A percentile compares a stretch with the other conserved stretches of the same genome.
These are phyloP conservation scores for Digitaria exilis DNA, from an alignment of 202 grass and related monocot genomes.

Conservation along the genomic window DNA sequence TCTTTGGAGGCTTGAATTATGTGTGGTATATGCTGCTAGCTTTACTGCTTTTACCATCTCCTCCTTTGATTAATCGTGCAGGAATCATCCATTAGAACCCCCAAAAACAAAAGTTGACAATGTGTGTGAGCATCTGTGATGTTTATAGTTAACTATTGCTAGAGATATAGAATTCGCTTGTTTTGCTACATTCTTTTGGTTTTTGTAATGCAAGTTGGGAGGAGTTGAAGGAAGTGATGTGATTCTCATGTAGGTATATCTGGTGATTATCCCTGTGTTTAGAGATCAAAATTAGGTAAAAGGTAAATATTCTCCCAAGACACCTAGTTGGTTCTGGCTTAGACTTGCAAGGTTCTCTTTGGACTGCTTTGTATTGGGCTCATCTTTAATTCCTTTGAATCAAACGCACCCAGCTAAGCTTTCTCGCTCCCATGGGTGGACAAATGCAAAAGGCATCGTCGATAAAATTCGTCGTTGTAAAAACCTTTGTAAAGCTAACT, in stretches of 20 bases:
- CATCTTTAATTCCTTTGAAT: slow-evolving; percentile 65
- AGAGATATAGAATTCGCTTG: neutral
- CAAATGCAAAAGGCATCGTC: slow-evolving; percentile 7
- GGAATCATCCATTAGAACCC: slow-evolving; percentile 60
- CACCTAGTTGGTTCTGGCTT: slow-evolving; percentile 62
- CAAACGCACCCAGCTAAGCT: slow-evolving; percentile 39
- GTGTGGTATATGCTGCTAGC: slow-evolving; percentile 97
- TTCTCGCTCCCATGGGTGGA: slow-evolving; percentile 33
- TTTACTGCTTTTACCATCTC: slow-evolving; percentile 68
- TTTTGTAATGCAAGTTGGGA: slow-evolving; percentile 51
- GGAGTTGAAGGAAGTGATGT: slow-evolving; percentile 13
- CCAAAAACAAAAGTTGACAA: slow-evolving; percentile 43
- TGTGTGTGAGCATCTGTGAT: slow-evolving; percentile 37
- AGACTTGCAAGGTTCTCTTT: slow-evolving; percentile 64
- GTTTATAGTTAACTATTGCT: neutral
- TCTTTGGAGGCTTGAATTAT: slow-evolving; percentile 74
- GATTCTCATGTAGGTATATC: slow-evolving; percentile 72
- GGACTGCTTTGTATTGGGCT: slow-evolving; percentile 60
- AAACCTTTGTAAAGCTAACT: slow-evolving; percentile 40
- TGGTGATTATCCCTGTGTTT: slow-evolving; percentile 66
- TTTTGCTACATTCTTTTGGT: slow-evolving; percentile 24
- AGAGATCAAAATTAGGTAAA: slow-evolving; percentile 45
- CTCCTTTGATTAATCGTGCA: slow-evolving; percentile 60
- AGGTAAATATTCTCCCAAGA: slow-evolving; percentile 62
- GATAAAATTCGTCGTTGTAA: slow-evolving; percentile 35